These are phyloP conservation scores for Xanthoconium separans DNA, from an alignment of 1,284 basidiomycete species.

Conservation along the genomic window DNA sequence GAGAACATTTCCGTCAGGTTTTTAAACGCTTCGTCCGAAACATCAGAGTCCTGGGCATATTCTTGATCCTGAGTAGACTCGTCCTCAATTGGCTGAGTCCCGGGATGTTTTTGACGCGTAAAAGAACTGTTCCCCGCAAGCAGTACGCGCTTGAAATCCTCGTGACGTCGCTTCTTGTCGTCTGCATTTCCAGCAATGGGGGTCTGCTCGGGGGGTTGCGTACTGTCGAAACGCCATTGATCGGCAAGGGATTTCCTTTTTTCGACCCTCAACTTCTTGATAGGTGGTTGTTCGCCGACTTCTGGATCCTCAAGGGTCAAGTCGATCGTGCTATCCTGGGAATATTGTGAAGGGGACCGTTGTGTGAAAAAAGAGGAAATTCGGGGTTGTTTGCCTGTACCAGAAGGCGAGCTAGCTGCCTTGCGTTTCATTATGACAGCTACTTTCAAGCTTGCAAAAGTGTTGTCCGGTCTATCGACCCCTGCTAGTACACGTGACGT, in stretches of 20 bases:
- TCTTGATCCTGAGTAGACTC: constrained; percentile 27
- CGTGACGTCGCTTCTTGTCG: constrained; percentile 37
- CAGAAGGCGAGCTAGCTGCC: neutral
- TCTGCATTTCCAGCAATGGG: constrained; percentile 13
- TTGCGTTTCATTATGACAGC: constrained; percentile 25
- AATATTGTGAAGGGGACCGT: constrained; percentile 24
- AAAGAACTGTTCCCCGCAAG: constrained; percentile 45
- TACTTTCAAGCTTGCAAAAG: neutral
- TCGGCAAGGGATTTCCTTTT: constrained; percentile 19
- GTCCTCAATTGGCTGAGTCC: constrained; percentile 13
- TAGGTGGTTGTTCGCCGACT: constrained; percentile 35
- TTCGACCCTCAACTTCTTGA: constrained; percentile 37
- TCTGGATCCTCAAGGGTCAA: constrained; percentile 46
- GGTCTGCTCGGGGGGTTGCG: constrained; percentile 20
- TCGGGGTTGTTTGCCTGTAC: constrained; percentile 37
- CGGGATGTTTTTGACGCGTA: constrained; percentile 8
- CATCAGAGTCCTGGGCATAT: constrained; percentile 35
- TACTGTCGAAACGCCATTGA: constrained; percentile 38
- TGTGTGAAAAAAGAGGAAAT: constrained; percentile 60
- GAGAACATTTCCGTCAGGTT: constrained; percentile 49
- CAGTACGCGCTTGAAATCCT: constrained; percentile 56
- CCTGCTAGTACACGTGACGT: constrained; percentile 25
- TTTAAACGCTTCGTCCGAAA: constrained; percentile 49
- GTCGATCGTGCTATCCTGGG: constrained; percentile 48
- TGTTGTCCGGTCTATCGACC: neutral